phyloP scores from a whole-genome alignment of 352 stramenopile species.

The Phytophthora brassicae region DNA sequence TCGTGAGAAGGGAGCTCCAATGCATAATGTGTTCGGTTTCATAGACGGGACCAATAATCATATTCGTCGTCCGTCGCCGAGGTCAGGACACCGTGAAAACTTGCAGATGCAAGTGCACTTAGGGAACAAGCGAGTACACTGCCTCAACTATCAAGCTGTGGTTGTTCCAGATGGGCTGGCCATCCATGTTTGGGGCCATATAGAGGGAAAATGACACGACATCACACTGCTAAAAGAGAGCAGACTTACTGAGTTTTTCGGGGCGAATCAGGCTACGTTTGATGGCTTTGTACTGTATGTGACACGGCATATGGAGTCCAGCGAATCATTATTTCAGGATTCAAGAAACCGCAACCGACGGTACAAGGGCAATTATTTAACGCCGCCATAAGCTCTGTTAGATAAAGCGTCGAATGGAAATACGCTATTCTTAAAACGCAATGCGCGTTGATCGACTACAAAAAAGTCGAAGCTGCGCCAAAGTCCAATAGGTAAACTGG shows the following conservation, averaged over 20 bases:
- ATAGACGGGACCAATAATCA: slow-evolving; percentile 2
- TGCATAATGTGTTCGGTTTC: no score
- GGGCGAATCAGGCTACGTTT: neutral
- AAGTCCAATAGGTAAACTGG: neutral
- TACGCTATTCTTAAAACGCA: neutral
- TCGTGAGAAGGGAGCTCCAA: no score
- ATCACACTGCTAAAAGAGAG: neutral
- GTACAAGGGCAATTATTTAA: neutral
- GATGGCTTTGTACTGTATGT: neutral
- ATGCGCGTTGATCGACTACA: neutral
- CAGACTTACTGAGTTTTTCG: neutral
- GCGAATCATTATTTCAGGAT: neutral
- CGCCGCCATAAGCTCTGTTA: neutral
- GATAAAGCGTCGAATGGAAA: neutral
- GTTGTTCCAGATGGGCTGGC: neutral
- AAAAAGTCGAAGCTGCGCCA: neutral
- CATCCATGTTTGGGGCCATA: neutral
- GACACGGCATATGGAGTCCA: neutral
- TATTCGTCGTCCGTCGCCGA: neutral
- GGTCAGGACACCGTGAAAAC: neutral
- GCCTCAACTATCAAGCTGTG: neutral
- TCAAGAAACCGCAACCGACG: neutral
- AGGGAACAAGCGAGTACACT: slow-evolving; percentile 1
- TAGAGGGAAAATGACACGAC: neutral
- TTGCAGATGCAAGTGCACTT: slow-evolving; percentile 5